These are phyloP conservation scores for Trichophyton verrucosum DNA, from an alignment of 2,329 filamentous ascomycete species.

Conservation along the genomic window DNA sequence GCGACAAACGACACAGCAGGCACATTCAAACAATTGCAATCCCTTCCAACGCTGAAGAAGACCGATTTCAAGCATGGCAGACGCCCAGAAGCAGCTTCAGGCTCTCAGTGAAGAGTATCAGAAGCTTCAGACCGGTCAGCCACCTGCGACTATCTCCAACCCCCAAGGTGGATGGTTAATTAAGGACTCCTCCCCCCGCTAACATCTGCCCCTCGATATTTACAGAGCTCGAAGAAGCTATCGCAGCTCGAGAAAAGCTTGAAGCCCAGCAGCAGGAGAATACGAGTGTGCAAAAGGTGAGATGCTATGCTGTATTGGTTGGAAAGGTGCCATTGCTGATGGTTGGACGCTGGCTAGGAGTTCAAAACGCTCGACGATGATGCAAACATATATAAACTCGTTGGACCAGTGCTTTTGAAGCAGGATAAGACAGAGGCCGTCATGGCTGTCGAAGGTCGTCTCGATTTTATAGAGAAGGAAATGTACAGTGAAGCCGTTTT, in stretches of 20 bases:
- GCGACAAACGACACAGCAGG: not conserved
- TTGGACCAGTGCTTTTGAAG: slow-evolving; percentile 85
- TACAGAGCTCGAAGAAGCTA: slow-evolving; percentile 63
- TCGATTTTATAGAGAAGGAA: slow-evolving; percentile 88
- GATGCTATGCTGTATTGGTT: slow-evolving; percentile 1
- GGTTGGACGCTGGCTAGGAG: slow-evolving; percentile 44
- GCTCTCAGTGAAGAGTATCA: slow-evolving; percentile 76
- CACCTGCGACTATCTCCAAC: not conserved
- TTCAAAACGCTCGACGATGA: slow-evolving; percentile 67
- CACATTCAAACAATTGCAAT: not conserved
- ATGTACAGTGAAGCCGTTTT: slow-evolving; percentile 51
- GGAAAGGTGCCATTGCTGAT: not conserved
- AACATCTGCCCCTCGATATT: not conserved
- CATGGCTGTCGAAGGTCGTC: slow-evolving; percentile 74
- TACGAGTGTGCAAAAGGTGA: slow-evolving; percentile 66
- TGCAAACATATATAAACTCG: slow-evolving; percentile 89
- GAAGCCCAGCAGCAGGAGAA: slow-evolving; percentile 92
- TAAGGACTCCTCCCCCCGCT: not conserved
- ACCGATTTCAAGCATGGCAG: slow-evolving; percentile 44
- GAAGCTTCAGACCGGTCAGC: slow-evolving; percentile 65
- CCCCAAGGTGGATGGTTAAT: not conserved
- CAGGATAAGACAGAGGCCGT: slow-evolving; percentile 86
- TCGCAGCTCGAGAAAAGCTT: slow-evolving; percentile 76
- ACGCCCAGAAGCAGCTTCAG: slow-evolving; percentile 66
- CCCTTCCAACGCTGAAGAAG: not conserved